Evolutionary conservation across 2,329 filamentous ascomycete genomes (phyloP), one percentile per base, ranked within the genome.

Genomic region (Furcasterigmium furcatum): DNA sequence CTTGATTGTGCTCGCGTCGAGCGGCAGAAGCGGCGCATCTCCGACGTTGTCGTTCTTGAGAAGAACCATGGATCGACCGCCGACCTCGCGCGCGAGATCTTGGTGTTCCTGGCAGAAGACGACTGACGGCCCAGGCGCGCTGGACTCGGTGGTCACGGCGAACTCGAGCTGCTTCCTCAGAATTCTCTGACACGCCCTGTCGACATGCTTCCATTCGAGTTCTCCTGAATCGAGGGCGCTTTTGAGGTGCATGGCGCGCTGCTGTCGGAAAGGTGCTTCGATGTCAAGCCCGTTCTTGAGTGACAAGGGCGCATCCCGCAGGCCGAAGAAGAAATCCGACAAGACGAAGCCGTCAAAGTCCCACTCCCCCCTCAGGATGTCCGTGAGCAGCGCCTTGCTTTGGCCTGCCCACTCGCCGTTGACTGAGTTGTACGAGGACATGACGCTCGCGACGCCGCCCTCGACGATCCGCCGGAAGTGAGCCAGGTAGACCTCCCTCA

Each of bases 241-340:
- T n/a, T n/a, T n/a, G n/a, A n/a, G n/a, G n/a, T n/a, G n/a, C n/a
- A n/a, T n/a, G n/a, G n/a, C n/a, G n/a, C n/a, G n/a, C n/a, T n/a
- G n/a, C n/a, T n/a, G n/a, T n/a, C n/a, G n/a, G n/a, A 54, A 57
- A 1, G 54, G 55, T 1, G 55, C 53, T 9, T 57, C 55, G 16
- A 57, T 46, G 16, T 56, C 55, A 0, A 57, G 46, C 2, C 54
- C 55, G 9, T 46, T 52, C 25, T 43, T 54, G 14, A 57, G 4
- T 1, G 55, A 57, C 2, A 51, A 35, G 0, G 47, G 25, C 0
- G 38, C 51, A 30, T 52, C 44, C 3, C 53, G 42, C 1, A 56
- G 21, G 10, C 55, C 54, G 16, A 57, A 54, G 18, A 56, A 41
- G 9, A 46, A 48, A 24, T 50, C 55, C 0, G 51, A 50, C 5